Percentiles rank a stretch among this genome's conserved stretches.
These are phyloP conservation scores for Phytophthora quininea DNA, from an alignment of 352 stramenopile genomes.

Conservation along the genomic window DNA sequence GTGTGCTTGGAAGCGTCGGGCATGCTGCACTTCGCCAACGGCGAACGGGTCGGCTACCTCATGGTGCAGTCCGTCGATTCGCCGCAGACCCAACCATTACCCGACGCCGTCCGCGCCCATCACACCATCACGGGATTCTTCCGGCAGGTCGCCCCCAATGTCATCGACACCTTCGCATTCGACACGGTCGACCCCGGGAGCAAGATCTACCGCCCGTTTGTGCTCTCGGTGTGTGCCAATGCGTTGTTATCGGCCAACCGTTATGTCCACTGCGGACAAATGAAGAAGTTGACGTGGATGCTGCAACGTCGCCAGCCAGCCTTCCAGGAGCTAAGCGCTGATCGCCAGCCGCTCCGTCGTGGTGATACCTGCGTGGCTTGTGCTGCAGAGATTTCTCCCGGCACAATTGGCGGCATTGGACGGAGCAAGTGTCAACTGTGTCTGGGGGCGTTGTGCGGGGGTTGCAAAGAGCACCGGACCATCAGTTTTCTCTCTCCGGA, in stretches of 20 bases:
- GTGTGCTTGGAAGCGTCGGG: slow-evolving; percentile 41
- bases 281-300: slow-evolving; percentile 54
- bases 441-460: slow-evolving; percentile 19
- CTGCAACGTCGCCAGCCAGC: slow-evolving; percentile 5
- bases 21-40: slow-evolving; percentile 24
- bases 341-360: no score
- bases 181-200: slow-evolving; percentile 24
- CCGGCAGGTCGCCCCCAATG: slow-evolving; percentile 36
- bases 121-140: slow-evolving; percentile 43
- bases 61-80: slow-evolving; percentile 36
- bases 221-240: slow-evolving; percentile 28
- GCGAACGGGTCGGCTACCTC: slow-evolving; percentile 39
- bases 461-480: slow-evolving; percentile 32
- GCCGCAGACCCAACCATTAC: slow-evolving; percentile 25
- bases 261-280: slow-evolving; percentile 44
- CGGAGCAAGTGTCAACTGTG: slow-evolving; percentile 22
- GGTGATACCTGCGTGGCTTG: slow-evolving; percentile 13
- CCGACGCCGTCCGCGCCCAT: slow-evolving; percentile 25
- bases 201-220: slow-evolving; percentile 23
- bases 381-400: slow-evolving; percentile 13
- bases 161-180: slow-evolving; percentile 40
- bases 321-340: background rate
- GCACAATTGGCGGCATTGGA: slow-evolving; percentile 1
- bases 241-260: slow-evolving; percentile 26
- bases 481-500: slow-evolving; percentile 41